Evolutionary conservation across 345 rosid species (phyloP).

Genomic region (Euphorbia tirucalli): DNA sequence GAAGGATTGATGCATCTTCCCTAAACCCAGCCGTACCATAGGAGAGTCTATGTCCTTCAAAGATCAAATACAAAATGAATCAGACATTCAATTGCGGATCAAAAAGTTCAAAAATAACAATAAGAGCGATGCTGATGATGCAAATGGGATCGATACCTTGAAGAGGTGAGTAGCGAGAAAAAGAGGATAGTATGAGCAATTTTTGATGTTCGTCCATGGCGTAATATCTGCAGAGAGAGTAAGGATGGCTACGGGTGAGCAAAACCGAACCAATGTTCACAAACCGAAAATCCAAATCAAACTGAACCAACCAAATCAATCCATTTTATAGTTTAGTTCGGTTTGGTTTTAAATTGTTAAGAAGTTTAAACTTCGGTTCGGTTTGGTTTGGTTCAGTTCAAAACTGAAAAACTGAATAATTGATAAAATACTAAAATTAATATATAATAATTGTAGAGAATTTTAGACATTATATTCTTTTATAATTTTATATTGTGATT

Average conservation of each 20-base stretch:
- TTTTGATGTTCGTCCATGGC: conserved; percentile 58
- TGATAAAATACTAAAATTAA: too few relatives aligned
- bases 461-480: too few relatives aligned
- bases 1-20: conserved; percentile 66
- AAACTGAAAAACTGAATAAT: too few relatives aligned
- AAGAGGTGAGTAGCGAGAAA: conserved; percentile 54
- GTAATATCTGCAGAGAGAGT: background rate
- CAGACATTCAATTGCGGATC: background rate
- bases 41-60: conserved; percentile 56
- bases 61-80: background rate
- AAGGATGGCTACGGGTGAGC: background rate
- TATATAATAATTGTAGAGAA: too few relatives aligned
- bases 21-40: conserved; percentile 94
- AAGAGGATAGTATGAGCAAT: conserved; percentile 46
- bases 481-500: too few relatives aligned
- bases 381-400: too few relatives aligned
- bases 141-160: conserved; percentile 28
- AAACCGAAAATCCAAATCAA: too few relatives aligned
- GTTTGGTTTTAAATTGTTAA: too few relatives aligned
- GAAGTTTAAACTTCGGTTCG: too few relatives aligned
- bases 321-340: too few relatives aligned
- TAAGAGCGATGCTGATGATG: background rate
- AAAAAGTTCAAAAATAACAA: background rate
- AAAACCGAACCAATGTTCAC: too few relatives aligned
- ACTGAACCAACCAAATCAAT: too few relatives aligned